phyloP scores from a whole-genome alignment of 108 stramenopile genomes.

The Discostella pseudostelligera region DNA sequence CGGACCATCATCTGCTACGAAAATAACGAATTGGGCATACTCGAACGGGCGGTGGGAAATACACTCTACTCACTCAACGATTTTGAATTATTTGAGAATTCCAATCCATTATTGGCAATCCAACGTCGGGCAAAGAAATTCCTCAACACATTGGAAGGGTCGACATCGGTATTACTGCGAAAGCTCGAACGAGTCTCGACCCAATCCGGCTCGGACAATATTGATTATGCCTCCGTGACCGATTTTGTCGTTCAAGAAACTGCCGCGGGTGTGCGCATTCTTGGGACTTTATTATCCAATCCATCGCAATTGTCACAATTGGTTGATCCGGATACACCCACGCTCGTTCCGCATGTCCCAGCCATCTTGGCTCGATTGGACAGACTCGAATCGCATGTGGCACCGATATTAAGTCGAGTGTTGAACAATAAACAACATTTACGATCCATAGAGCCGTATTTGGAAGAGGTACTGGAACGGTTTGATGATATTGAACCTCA shows the following conservation, averaged over 20 bases:
- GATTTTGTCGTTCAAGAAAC: conserved; percentile 57
- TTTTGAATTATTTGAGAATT: conserved; percentile 22
- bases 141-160: conserved; percentile 38
- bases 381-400: conserved; percentile 59
- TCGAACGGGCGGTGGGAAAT: conserved; percentile 40
- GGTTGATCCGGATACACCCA: conserved; percentile 64
- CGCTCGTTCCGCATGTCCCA: conserved; percentile 61
- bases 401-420: conserved; percentile 58
- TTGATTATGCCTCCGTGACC: conserved; percentile 48
- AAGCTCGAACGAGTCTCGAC: conserved; percentile 56
- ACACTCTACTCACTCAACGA: conserved; percentile 32
- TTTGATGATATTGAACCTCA: conserved; percentile 78
- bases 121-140: conserved; percentile 34
- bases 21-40: conserved; percentile 26
- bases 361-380: conserved; percentile 62
- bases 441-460: conserved; percentile 61
- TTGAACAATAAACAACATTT: conserved; percentile 70
- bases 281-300: conserved; percentile 44
- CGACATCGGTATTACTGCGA: conserved; percentile 53
- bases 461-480: conserved; percentile 57
- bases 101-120: conserved; percentile 31
- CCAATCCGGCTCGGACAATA: conserved; percentile 44
- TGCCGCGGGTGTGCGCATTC: conserved; percentile 51
- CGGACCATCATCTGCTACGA: conserved; percentile 54
- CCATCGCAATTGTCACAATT: conserved; percentile 51